phyloP scores from a whole-genome alignment of 768 basidiomycete genomes.

The Lactarius evosmus region DNA sequence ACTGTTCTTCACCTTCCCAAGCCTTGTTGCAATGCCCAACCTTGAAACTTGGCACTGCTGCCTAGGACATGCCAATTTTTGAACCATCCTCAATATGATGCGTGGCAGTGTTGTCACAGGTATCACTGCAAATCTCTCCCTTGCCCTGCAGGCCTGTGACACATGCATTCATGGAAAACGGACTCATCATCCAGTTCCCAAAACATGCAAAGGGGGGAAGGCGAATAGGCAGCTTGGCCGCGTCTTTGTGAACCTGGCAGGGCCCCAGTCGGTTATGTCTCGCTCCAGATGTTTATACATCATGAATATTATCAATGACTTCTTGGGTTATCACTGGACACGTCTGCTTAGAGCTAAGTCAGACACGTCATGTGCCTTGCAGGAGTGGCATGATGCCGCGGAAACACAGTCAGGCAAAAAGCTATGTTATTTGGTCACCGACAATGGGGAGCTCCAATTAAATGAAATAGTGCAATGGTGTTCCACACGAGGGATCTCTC shows the following conservation, averaged over 20 bases:
- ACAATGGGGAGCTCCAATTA: constrained; percentile 5
- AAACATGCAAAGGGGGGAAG: neutral
- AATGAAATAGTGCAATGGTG: constrained; percentile 4
- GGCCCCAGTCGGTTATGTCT: neutral
- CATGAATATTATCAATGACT: constrained; percentile 1
- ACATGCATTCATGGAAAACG: constrained; percentile 5
- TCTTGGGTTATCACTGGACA: constrained; percentile 1
- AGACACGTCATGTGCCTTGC: neutral
- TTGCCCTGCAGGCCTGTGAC: neutral
- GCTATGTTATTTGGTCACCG: neutral
- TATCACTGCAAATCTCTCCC: constrained; percentile 6
- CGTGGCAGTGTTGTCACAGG: neutral
- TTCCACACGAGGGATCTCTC: neutral
- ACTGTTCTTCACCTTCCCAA: neutral
- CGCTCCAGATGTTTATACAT: neutral
- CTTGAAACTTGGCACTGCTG: constrained; percentile 2
- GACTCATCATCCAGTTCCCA: neutral
- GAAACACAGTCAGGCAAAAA: neutral
- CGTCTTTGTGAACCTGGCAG: neutral
- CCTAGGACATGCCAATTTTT: neutral
- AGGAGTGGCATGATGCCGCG: neutral
- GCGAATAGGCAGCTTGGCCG: neutral
- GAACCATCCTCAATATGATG: neutral
- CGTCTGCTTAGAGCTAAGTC: neutral
- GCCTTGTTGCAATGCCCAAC: neutral